Evolutionary conservation across 2,329 filamentous ascomycete genomes (phyloP).

Genomic region (Penicillium sp.): DNA sequence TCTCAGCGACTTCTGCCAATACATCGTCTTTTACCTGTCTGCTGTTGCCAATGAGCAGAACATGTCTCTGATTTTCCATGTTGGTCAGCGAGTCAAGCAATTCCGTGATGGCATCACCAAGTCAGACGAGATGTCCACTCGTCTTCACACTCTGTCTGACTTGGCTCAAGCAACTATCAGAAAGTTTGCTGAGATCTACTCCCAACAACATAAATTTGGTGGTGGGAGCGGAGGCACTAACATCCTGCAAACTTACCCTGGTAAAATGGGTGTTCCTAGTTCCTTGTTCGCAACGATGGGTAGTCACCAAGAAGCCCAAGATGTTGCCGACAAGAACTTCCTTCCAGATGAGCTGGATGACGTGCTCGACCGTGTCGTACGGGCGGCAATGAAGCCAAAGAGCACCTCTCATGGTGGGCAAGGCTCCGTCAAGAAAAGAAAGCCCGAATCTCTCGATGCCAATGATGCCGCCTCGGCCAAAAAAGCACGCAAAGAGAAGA

Average conservation of each 20-base stretch:
- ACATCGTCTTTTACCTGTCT: slow-evolving; percentile 85
- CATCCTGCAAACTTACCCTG: slow-evolving; percentile 77
- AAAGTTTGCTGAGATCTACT: slow-evolving; percentile 81
- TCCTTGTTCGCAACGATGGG: slow-evolving; percentile 75
- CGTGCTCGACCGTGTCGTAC: slow-evolving; percentile 74
- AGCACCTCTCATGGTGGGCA: slow-evolving; percentile 28
- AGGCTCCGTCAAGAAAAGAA: slow-evolving; percentile 41
- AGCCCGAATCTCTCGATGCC: slow-evolving; percentile 35
- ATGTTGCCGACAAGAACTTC: slow-evolving; percentile 83
- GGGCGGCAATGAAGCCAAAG: slow-evolving; percentile 64
- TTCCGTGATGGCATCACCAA: slow-evolving; percentile 74
- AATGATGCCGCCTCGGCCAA: slow-evolving; percentile 28
- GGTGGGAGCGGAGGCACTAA: slow-evolving; percentile 39
- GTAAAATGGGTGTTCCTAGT: slow-evolving; percentile 76
- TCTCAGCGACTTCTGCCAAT: slow-evolving; percentile 78
- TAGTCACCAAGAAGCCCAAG: slow-evolving; percentile 75
- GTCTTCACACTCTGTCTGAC: slow-evolving; percentile 82
- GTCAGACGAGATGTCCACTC: slow-evolving; percentile 45
- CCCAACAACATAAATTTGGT: slow-evolving; percentile 61
- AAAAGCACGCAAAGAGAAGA: slow-evolving; percentile 35
- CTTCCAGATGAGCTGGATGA: slow-evolving; percentile 76
- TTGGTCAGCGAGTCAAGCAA: slow-evolving; percentile 90
- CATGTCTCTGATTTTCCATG: slow-evolving; percentile 82
- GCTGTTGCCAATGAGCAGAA: slow-evolving; percentile 84
- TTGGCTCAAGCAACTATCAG: slow-evolving; percentile 79